phyloP scores from a whole-genome alignment of 1,284 basidiomycete species.

The Microbotryomycetes sp. region DNA sequence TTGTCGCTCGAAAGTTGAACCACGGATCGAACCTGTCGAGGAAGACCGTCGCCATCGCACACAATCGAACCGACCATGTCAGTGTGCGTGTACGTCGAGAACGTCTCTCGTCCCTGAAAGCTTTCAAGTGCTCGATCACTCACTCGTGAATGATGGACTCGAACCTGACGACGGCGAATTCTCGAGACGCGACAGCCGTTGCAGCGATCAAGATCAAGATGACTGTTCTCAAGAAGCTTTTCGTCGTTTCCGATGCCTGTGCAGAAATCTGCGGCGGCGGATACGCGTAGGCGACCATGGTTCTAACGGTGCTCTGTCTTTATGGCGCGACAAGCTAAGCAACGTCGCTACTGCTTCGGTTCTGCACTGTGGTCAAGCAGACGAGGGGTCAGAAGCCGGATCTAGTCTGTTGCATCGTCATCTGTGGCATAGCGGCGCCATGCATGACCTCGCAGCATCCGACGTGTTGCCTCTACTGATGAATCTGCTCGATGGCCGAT shows the following conservation, averaged over 20 bases:
- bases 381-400: too few relatives aligned
- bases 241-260: slow-evolving; percentile 49
- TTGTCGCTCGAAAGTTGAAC: slow-evolving; percentile 78
- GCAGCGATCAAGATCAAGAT: slow-evolving; percentile 80
- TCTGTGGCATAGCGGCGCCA: too few relatives aligned
- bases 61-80: neutral
- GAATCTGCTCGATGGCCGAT: too few relatives aligned
- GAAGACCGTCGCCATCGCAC: neutral
- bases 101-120: neutral
- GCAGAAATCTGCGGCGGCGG: slow-evolving; percentile 16
- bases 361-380: too few relatives aligned
- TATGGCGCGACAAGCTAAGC: too few relatives aligned
- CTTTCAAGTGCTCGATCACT: slow-evolving; percentile 16
- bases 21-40: slow-evolving; percentile 62
- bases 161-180: slow-evolving; percentile 96
- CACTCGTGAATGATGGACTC: slow-evolving; percentile 98
- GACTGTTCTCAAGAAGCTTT: slow-evolving; percentile 75
- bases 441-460: too few relatives aligned
- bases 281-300: slow-evolving; percentile 29
- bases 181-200: slow-evolving; percentile 87
- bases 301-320: neutral
- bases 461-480: too few relatives aligned
- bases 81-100: neutral
- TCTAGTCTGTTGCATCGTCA: too few relatives aligned
- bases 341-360: too few relatives aligned